Evolutionary conservation across 2,329 filamentous ascomycete species (phyloP).

Genomic region (Colletotrichum abscissum): DNA sequence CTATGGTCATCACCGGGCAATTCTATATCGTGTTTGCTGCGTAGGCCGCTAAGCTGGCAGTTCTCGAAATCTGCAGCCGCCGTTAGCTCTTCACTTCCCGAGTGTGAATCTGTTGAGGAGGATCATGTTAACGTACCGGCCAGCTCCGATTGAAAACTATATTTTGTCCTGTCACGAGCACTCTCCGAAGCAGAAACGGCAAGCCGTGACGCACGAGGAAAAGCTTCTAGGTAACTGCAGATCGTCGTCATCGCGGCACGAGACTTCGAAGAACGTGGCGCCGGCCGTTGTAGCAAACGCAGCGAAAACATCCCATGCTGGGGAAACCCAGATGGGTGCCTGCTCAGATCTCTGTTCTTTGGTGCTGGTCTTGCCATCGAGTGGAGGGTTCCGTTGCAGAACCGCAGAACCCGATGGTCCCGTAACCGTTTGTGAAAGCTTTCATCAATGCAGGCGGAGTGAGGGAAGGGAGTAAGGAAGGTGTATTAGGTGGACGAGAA

Average conservation of each 20-base stretch:
- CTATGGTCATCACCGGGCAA: slow-evolving; percentile 50
- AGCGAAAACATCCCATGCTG: slow-evolving; percentile 10
- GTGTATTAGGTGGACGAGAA: not conserved
- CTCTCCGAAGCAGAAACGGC: not conserved
- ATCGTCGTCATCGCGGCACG: slow-evolving; percentile 40
- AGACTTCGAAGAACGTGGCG: slow-evolving; percentile 17
- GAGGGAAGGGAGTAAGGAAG: not conserved
- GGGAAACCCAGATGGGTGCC: slow-evolving; percentile 21
- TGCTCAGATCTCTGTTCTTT: slow-evolving; percentile 51
- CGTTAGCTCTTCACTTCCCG: too few relatives aligned
- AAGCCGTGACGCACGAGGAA: slow-evolving; percentile 24
- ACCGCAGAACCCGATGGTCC: slow-evolving; percentile 30
- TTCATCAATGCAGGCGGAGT: slow-evolving; percentile 40
- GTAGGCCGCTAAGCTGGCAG: slow-evolving; percentile 26
- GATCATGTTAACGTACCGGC: too few relatives aligned
- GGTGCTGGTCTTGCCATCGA: slow-evolving; percentile 37
- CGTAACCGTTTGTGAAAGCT: slow-evolving; percentile 35
- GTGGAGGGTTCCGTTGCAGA: slow-evolving; percentile 24
- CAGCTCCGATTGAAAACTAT: slow-evolving; percentile 56
- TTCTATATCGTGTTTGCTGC: slow-evolving; percentile 35
- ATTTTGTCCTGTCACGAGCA: slow-evolving; percentile 37
- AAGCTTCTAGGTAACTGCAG: slow-evolving; percentile 24
- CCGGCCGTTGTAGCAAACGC: slow-evolving; percentile 4
- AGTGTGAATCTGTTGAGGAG: too few relatives aligned
- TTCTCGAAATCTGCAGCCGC: slow-evolving; percentile 18